phyloP scores from a whole-genome alignment of 139 green algal genomes.

The Coccomyxa sp. region DNA sequence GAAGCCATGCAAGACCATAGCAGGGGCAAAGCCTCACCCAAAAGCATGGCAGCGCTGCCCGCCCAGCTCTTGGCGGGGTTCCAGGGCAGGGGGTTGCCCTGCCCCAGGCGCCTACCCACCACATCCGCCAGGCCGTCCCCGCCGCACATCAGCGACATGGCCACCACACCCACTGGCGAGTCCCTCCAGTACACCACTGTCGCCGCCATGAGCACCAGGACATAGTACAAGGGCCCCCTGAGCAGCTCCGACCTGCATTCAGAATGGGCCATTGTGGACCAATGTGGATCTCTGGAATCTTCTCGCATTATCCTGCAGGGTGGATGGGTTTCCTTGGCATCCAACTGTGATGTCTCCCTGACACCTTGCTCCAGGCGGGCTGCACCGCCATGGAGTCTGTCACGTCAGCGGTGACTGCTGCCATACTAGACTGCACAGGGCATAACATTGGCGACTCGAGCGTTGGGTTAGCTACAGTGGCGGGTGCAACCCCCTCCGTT shows the following conservation, averaged over 20 bases:
- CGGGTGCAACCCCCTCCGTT: no score
- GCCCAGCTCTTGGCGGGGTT: conserved; percentile 86
- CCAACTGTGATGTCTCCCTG: no score
- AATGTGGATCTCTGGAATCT: no score
- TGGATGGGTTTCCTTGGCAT: no score
- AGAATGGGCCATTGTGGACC: neutral
- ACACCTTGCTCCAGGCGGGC: no score
- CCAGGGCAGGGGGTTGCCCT: conserved; percentile 65
- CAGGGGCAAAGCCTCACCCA: conserved; percentile 13
- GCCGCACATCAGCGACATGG: conserved; percentile 81
- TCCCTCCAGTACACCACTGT: conserved; percentile 79
- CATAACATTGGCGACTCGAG: no score
- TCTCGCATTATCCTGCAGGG: no score
- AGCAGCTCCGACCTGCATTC: conserved; percentile 44
- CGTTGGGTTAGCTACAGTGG: no score
- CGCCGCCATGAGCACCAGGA: conserved; percentile 59
- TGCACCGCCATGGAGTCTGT: no score
- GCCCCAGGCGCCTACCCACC: conserved; percentile 70
- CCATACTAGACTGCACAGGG: neutral
- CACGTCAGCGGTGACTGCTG: neutral
- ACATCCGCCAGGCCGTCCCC: conserved; percentile 94
- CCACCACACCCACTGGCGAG: conserved; percentile 39
- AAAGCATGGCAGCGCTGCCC: conserved; percentile 82
- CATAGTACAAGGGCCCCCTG: conserved; percentile 84
- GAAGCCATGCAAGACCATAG: neutral